Evolutionary conservation across 306 rosid species (phyloP).

Genomic region (Bauhinia variegata): DNA sequence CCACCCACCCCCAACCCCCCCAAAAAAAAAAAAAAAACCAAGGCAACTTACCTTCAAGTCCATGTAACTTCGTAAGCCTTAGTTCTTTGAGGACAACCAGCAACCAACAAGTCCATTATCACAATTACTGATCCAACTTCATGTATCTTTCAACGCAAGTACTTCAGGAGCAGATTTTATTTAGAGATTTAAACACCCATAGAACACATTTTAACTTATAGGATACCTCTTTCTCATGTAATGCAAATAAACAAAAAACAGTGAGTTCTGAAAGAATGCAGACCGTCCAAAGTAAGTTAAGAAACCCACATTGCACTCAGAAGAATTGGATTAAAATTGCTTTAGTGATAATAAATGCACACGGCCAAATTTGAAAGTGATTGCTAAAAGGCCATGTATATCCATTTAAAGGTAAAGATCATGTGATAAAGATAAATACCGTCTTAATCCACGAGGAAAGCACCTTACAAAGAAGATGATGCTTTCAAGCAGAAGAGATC

Average conservation of each 20-base stretch:
- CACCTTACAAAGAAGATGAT: background rate
- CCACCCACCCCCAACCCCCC: no score
- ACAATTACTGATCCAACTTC: constrained; percentile 29
- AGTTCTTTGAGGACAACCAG: constrained; percentile 33
- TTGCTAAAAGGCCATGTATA: background rate
- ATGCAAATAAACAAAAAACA: background rate
- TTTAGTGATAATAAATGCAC: background rate
- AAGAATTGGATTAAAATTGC: background rate
- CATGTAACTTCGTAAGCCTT: constrained; percentile 31
- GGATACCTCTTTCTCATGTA: background rate
- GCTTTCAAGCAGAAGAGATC: background rate
- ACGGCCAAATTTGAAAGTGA: background rate
- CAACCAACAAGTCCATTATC: constrained; percentile 30
- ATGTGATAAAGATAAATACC: background rate
- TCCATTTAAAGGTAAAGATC: background rate
- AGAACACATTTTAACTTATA: constrained; percentile 10
- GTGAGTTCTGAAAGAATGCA: constrained; percentile 8
- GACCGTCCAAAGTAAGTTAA: constrained; percentile 12
- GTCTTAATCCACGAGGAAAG: background rate
- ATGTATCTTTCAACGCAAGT: background rate
- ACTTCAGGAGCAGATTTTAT: constrained; percentile 7
- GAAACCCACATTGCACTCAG: constrained; percentile 6
- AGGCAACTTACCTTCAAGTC: constrained; percentile 42
- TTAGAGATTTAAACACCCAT: background rate
- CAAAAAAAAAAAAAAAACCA: background rate